Evolutionary conservation across 140 eudicot genomes (phyloP), one percentile per base, ranked within the genome.

Genomic region (Senecio squalidus): DNA sequence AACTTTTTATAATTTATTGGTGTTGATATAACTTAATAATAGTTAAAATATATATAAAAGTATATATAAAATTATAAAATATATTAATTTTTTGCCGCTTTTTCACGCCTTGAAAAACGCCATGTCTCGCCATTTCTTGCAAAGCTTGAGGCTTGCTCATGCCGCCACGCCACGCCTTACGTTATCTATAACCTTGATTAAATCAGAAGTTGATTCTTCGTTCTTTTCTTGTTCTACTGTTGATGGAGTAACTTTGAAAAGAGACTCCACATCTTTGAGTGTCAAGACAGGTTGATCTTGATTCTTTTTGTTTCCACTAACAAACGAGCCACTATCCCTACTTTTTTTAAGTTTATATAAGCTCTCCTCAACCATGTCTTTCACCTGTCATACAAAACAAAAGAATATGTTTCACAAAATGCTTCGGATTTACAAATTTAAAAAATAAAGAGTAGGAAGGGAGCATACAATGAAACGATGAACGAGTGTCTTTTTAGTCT

Each of bases 311-410:
- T 91, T 91, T 55, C 94, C 94, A 10, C 92, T 84, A 40, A 84
- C 70, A 66, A 79, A 81, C 4, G 85, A 74, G 27, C 72, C 61
- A 46, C 67, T 22, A 22, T 59, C 74, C 79, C 93, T 64, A 69
- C 89, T 81, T 75, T 78, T 86, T 55, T 92, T 92, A 66, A 92
- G 48, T 54, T 79, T 92, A 66, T 86, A 84, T 58, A 92, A 59
- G 79, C 98, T 84, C 70, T 92, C 96, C 74, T 92, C 98, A 9
- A 92, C 98, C 6, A 92, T 92, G 63, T 76, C 81, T 73, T 92
- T 88, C 74, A 91, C 94, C 98, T 86, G 56, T 56, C 70, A 62
- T 20, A 66, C 66, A 70, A 44, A 11, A 25, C 43, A 61, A 22
- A 22, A n/a, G n/a, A n/a, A n/a, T n/a, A n/a, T n/a, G n/a, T n/a